These are phyloP conservation scores for Penicillium paxilli DNA, from an alignment of 495 filamentous ascomycete genomes.

Conservation along the genomic window DNA sequence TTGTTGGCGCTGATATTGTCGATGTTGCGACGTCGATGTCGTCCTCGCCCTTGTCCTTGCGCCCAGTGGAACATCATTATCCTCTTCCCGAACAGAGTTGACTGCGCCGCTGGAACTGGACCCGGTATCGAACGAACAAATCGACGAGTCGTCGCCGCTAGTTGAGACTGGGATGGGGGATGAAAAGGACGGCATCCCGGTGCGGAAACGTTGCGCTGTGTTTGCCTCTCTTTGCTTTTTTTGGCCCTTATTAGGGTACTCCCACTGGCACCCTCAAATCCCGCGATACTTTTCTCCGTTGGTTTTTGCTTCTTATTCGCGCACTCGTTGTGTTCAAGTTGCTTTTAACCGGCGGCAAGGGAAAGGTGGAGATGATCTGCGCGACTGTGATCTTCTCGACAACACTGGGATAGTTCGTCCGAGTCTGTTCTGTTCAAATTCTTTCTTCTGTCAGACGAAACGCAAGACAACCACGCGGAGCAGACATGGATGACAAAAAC, in stretches of 20 bases:
- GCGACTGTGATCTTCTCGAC: background rate
- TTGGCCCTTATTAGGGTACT: too few species aligned
- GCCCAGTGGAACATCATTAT: background rate
- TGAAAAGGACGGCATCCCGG: conserved; percentile 18
- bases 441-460: background rate
- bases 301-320: background rate
- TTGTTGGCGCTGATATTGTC: background rate
- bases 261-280: too few species aligned
- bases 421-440: too few species aligned
- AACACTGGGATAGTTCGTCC: background rate
- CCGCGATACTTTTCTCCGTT: background rate
- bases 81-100: background rate
- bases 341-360: background rate
- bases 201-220: background rate
- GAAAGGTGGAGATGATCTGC: background rate
- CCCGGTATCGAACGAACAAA: conserved; percentile 23
- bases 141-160: conserved; percentile 22
- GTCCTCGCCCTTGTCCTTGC: background rate
- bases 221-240: background rate
- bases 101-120: conserved; percentile 5
- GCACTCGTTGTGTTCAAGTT: background rate
- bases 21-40: background rate
- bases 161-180: conserved; percentile 17
- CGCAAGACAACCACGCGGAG: conserved; percentile 1
- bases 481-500: background rate